These are phyloP conservation scores for Leccinum olivaceopallidum DNA, from an alignment of 768 basidiomycete genomes.

Conservation along the genomic window DNA sequence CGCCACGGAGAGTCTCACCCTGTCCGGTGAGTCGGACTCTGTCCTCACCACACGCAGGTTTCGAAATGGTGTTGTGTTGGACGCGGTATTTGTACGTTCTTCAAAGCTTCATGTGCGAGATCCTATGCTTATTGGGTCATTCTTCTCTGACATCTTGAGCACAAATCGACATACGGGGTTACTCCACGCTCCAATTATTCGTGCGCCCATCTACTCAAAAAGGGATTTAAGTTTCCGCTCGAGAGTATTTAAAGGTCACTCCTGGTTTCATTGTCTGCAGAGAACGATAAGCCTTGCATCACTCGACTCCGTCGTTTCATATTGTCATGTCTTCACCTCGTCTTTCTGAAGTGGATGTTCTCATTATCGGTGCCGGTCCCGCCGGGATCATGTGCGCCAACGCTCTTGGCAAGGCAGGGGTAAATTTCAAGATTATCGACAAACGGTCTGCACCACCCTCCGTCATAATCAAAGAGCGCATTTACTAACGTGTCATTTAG, in stretches of 20 bases:
- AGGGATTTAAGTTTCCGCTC: neutral
- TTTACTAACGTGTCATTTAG: constrained; percentile 11
- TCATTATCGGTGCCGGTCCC: constrained; percentile 45
- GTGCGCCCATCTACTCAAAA: neutral
- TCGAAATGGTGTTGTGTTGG: neutral
- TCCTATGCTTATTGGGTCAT: neutral
- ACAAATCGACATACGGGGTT: neutral
- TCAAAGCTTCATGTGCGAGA: constrained; percentile 10
- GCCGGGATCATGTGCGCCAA: constrained; percentile 46
- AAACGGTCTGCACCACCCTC: constrained; percentile 31
- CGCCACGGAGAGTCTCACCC: too few species aligned
- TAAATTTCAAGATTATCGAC: constrained; percentile 42
- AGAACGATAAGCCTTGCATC: neutral
- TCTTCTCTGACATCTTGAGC: neutral
- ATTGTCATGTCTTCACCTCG: constrained; percentile 15
- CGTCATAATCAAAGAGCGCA: neutral
- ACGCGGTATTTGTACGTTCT: neutral
- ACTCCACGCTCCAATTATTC: neutral
- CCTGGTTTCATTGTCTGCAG: constrained; percentile 3
- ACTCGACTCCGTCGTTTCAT: constrained; percentile 1
- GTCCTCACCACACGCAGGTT: neutral
- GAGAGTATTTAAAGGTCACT: constrained; percentile 1
- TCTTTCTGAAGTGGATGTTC: constrained; percentile 39
- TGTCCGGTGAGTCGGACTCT: neutral
- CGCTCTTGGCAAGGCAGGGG: constrained; percentile 37